phyloP scores from a whole-genome alignment of 352 stramenopile species.

The Phytophthora foliorum region DNA sequence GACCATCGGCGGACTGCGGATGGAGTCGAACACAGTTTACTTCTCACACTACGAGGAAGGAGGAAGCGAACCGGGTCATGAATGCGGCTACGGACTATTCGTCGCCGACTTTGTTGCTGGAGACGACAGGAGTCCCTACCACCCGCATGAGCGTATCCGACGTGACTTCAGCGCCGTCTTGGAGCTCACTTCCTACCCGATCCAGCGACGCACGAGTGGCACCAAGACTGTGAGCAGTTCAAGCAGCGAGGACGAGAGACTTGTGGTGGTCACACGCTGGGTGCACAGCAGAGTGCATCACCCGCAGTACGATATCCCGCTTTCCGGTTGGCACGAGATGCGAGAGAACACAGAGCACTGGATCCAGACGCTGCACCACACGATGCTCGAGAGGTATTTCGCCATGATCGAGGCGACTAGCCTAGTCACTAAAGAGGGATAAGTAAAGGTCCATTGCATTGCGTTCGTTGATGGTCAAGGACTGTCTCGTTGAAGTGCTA shows the following conservation, averaged over 20 bases:
- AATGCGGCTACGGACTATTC: slow-evolving; percentile 38
- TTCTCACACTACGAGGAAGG: slow-evolving; percentile 46
- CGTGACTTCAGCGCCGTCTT: slow-evolving; percentile 45
- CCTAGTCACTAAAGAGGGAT: not conserved
- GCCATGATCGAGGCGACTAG: slow-evolving; percentile 15
- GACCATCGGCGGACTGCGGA: slow-evolving; percentile 25
- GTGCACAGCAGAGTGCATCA: slow-evolving; percentile 37
- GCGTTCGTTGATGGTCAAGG: not conserved
- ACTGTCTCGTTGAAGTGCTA: slow-evolving; percentile 3
- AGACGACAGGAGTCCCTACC: slow-evolving; percentile 54
- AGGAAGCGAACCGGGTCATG: slow-evolving; percentile 13
- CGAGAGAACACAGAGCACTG: slow-evolving; percentile 41
- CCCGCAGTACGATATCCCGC: slow-evolving; percentile 34
- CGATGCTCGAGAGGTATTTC: slow-evolving; percentile 34
- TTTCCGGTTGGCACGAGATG: slow-evolving; percentile 37
- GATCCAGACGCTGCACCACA: slow-evolving; percentile 34
- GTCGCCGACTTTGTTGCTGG: slow-evolving; percentile 51
- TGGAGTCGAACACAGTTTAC: slow-evolving; percentile 55
- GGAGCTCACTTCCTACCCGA: slow-evolving; percentile 34
- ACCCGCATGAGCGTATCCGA: slow-evolving; percentile 44
- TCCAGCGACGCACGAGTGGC: slow-evolving; percentile 7
- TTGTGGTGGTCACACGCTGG: slow-evolving; percentile 46
- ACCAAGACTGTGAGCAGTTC: slow-evolving; percentile 10
- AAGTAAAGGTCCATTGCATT: not conserved
- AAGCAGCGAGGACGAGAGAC: slow-evolving; percentile 7